These are phyloP conservation scores for Cadophora malorum DNA, from an alignment of 2,329 filamentous ascomycete species.

Conservation along the genomic window DNA sequence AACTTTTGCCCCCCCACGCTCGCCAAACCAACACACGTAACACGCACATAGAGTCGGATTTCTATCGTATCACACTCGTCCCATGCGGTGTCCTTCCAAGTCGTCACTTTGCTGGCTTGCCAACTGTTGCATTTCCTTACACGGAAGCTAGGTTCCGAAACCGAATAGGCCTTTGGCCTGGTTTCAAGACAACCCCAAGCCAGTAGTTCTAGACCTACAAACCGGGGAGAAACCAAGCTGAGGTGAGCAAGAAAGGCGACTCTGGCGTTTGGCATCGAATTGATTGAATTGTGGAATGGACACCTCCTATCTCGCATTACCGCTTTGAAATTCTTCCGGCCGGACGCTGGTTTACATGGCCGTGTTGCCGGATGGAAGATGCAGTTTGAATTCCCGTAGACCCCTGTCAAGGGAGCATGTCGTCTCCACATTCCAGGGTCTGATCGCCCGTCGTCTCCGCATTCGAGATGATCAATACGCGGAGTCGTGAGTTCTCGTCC, in stretches of 20 bases:
- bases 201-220: constrained; percentile 9
- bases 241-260: constrained; percentile 2
- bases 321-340: constrained; percentile 26
- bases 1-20: constrained; percentile 14
- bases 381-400: constrained; percentile 11
- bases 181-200: constrained; percentile 4
- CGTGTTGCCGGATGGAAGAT: constrained; percentile 11
- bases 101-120: constrained; percentile 10
- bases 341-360: neutral
- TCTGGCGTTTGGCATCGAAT: neutral
- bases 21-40: constrained; percentile 12
- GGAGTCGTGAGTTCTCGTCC: constrained; percentile 9
- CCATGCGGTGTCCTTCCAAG: constrained; percentile 5
- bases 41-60: neutral
- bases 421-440: constrained; percentile 24
- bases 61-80: constrained; percentile 11
- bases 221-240: constrained; percentile 5
- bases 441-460: constrained; percentile 28
- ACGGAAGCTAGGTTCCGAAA: constrained; percentile 16
- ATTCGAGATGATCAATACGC: constrained; percentile 24
- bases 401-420: constrained; percentile 13
- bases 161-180: constrained; percentile 5
- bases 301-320: constrained; percentile 24
- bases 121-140: neutral
- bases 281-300: neutral